Conservation (phyloP, 1,284 basidiomycete species). For the Cutaneotrichosporon arboriforme region DNA sequence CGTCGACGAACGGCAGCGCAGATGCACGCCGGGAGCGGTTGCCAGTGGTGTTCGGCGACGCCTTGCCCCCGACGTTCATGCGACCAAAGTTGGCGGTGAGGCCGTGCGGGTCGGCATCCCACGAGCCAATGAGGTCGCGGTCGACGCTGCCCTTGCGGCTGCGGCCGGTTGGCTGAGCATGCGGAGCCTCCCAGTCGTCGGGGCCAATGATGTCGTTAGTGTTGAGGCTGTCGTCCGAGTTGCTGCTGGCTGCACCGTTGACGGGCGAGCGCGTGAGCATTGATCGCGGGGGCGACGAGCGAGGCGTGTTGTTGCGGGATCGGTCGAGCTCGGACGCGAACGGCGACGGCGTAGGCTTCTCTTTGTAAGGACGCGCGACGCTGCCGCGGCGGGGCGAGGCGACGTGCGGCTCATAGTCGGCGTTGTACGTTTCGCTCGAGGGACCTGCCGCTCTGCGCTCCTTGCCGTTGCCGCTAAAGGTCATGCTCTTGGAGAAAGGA, state of each 20-base stretch:
- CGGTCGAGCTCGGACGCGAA: conserved; percentile 14
- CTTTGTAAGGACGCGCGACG: conserved; percentile 20
- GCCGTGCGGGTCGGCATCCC: conserved; percentile 30
- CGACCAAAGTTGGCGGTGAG: conserved; percentile 31
- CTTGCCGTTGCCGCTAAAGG: conserved; percentile 6
- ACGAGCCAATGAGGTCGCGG: conserved; percentile 32
- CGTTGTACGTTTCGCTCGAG: conserved; percentile 39
- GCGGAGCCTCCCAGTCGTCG: background rate
- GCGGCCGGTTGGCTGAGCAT: conserved; percentile 4
- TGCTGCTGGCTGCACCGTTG: conserved; percentile 1
- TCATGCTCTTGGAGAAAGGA: conserved; percentile 23
- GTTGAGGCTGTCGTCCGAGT: background rate
- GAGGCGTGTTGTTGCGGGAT: conserved; percentile 3
- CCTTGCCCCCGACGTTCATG: conserved; percentile 6
- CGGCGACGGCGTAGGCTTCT: conserved; percentile 18
- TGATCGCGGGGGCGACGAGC: background rate
- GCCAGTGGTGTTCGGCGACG: background rate
- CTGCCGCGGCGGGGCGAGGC: conserved; percentile 7
- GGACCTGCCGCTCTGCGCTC: conserved; percentile 17
- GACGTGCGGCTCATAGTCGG: conserved; percentile 7
- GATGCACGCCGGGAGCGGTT: conserved; percentile 1
- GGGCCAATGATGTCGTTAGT: background rate
- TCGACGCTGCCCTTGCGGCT: conserved; percentile 10
- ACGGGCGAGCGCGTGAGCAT: conserved; percentile 3
- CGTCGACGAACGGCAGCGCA: conserved; percentile 11